phyloP scores from a whole-genome alignment of 768 basidiomycete genomes.

The Xerocomus potaroensis region DNA sequence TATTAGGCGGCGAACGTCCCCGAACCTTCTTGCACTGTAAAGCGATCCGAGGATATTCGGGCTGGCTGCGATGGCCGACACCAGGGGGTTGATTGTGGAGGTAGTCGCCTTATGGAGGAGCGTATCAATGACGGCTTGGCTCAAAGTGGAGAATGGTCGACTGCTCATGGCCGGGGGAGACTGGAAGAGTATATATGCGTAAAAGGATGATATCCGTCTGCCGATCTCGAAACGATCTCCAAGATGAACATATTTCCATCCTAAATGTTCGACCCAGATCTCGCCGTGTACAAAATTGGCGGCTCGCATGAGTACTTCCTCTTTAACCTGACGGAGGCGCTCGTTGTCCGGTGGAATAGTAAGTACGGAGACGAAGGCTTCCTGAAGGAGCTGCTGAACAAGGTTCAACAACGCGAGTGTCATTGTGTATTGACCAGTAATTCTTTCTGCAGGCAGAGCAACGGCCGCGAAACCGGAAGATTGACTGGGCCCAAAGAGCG shows the following conservation, averaged over 20 bases:
- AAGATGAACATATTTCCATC: slow-evolving; percentile 82
- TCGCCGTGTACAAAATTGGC: slow-evolving; percentile 77
- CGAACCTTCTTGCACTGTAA: slow-evolving; percentile 57
- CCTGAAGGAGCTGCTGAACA: slow-evolving; percentile 69
- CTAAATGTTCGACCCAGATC: slow-evolving; percentile 81
- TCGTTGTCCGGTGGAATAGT: slow-evolving; percentile 50
- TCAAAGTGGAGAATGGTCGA: slow-evolving; percentile 56
- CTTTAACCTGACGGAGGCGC: slow-evolving; percentile 68
- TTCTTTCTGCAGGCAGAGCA: slow-evolving; percentile 66
- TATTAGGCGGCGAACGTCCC: slow-evolving; percentile 66
- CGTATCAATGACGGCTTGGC: slow-evolving; percentile 62
- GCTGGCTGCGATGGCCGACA: slow-evolving; percentile 64
- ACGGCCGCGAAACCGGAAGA: slow-evolving; percentile 53
- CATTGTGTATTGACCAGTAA: slow-evolving; percentile 75
- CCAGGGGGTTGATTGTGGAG: slow-evolving; percentile 76
- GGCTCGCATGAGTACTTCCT: slow-evolving; percentile 78
- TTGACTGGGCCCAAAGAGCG: slow-evolving; percentile 68
- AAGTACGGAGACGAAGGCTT: slow-evolving; percentile 56
- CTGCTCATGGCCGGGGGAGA: slow-evolving; percentile 50
- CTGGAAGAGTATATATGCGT: slow-evolving; percentile 60
- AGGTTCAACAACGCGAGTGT: slow-evolving; percentile 76
- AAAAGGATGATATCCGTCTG: slow-evolving; percentile 59
- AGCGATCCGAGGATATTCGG: slow-evolving; percentile 55
- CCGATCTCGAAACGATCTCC: slow-evolving; percentile 85
- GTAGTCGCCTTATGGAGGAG: slow-evolving; percentile 73